Evolutionary conservation across 1,139 yeast genomes (phyloP), one percentile per base, ranked within the genome.

Genomic region (Yamadazyma diddensiae): DNA sequence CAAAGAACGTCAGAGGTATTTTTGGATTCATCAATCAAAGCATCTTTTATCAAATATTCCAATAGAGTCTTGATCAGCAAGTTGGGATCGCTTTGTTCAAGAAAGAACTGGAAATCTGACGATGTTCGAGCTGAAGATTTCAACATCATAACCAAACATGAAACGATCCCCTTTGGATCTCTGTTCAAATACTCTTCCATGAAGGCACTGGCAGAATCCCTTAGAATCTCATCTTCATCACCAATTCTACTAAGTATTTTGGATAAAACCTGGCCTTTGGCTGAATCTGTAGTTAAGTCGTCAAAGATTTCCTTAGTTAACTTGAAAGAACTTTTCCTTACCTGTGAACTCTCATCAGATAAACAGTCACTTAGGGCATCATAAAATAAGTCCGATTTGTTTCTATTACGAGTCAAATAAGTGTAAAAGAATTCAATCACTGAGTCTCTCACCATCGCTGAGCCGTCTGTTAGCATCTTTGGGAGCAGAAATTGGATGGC

Each of bases 391-490:
- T 60, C 58, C 17, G 72, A 62, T 15, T 69, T 55, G 2, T 61
- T 67, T 0, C 79, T 75, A 35, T 67, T 65, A 2, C 61, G 45
- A 3, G 53, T 45, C 29, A 82, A 50, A 39, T 74, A 78, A 32
- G 70, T 70, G 10, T 74, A 70, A 18, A 85, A 57, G 31, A 87
- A 64, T 28, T 85, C 94, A 17, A 86, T 59, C 2, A 80, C 79
- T 0, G 94, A 85, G 49, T 82, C 90, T 39, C 88, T 68, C 0
- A 86, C 92, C 34, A 80, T 70, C 0, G 94, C 77, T 1, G 90
- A 82, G 1, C 66, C 50, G 43, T 84, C 92, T 5, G 51, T 56
- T 23, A 86, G 57, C 31, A 79, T 59, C 7, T 56, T 60, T 1
- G 78, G 62, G 4, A 86, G 61, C 0, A 82, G 66, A 6, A 59